Evolutionary conservation across 768 basidiomycete species (phyloP), one percentile per base, ranked within the genome.

Genomic region (Tylopilus cervinicoccineus): DNA sequence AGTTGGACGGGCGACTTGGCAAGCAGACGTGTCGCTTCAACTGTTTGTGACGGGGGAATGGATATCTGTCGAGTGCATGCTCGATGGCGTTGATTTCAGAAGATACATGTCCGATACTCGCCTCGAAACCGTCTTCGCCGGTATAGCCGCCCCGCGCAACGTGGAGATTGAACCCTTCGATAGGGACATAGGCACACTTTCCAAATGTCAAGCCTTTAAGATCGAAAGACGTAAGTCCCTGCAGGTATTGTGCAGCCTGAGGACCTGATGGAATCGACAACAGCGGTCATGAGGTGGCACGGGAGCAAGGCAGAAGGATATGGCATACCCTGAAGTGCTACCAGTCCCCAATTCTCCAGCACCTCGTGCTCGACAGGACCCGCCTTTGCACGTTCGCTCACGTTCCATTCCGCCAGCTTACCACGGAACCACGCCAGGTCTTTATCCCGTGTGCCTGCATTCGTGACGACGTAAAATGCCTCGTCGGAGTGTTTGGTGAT

Each of bases 41-140:
- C 74, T 0, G 92, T 85, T 41, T 87, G 76, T 4, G 78, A 74
- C 0, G 90, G 89, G 1, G 91, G 91, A 34, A 95, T 84, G 5
- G 92, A 95, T 53, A 97, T 92, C 92, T 91, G 56, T 5, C 33
- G 23, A 16, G 26, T 2, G 13, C 13, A n/a, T 38, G 14, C 22
- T 51, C 32, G 19, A 29, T 13, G 9, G 5, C 7, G 6, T 27
- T 6, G 0, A 37, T 22, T 14, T 10, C 6, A 32, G 24, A 8
- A 9, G 17, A 28, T 26, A 14, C 27, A 16, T n/a, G 29, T 12
- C 33, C 23, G 10, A 19, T 9, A 5, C 38, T 27, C 22, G 84
- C 93, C 77, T 99, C 96, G 56, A 99, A 98, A 0, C 96, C 96
- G 67, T 99, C 96, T 70, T 99, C 96, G 11, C 96, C 96, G 0